Percentiles rank a stretch among this genome's conserved stretches.
These are phyloP conservation scores for Chytriomyces sp. DNA, from an alignment of 192 early-diverging fungal species.

Conservation along the genomic window DNA sequence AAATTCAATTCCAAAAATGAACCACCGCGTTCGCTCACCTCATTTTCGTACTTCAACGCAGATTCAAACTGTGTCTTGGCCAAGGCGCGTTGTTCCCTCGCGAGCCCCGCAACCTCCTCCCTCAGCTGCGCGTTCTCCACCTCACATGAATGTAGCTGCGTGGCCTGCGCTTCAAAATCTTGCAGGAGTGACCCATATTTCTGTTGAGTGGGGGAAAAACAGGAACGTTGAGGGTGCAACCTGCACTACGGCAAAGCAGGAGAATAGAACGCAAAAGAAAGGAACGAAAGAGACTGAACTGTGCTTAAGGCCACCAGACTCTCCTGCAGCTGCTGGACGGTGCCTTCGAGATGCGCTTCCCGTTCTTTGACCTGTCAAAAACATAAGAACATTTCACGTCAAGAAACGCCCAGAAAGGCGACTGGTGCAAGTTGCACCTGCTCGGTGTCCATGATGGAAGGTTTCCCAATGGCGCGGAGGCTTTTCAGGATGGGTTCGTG, in stretches of 20 bases:
- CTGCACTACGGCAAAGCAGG: no score
- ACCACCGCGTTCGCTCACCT: neutral
- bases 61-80: neutral
- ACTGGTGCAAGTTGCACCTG: neutral
- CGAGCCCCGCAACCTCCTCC: neutral
- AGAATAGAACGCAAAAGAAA: no score
- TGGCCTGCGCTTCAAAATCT: neutral
- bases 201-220: neutral
- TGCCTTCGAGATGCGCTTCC: no score
- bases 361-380: no score
- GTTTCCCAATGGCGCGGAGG: neutral
- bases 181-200: neutral
- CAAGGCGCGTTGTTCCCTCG: neutral
- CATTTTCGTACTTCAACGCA: neutral
- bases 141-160: neutral
- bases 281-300: no score
- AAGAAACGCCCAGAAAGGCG: no score
- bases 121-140: slow-evolving; percentile 1
- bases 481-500: neutral
- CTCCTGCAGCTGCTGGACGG: no score
- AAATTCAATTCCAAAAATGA: neutral
- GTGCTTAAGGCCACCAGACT: no score
- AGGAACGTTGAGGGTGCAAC: no score
- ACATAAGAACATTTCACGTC: no score
- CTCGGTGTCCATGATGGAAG: neutral